Percentiles rank a stretch among this genome's conserved stretches.
Evolutionary conservation across 177 flowering plant species (phyloP).

Genomic region (Vitis hybrid): DNA sequence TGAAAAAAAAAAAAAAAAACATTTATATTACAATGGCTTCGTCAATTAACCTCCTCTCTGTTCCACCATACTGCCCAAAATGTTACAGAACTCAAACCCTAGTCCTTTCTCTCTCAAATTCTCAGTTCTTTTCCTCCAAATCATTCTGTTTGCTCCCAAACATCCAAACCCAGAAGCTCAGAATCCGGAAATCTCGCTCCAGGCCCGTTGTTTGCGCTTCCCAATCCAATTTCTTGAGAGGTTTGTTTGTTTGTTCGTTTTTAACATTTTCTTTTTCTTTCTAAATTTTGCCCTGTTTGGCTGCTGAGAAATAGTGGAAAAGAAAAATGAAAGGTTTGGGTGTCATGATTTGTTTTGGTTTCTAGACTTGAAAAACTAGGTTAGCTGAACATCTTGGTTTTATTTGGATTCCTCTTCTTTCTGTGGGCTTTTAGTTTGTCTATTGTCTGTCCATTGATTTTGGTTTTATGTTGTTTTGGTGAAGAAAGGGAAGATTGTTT

Average conservation of each 20-base stretch:
- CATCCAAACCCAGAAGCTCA: conserved; percentile 9
- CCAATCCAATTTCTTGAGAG: conserved; percentile 46
- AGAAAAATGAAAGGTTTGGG: too few relatives aligned
- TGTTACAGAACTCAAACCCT: conserved; percentile 14
- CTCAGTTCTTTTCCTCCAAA: conserved; percentile 26
- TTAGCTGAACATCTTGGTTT: too few relatives aligned
- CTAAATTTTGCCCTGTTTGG: background rate
- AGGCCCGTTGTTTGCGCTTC: conserved; percentile 25
- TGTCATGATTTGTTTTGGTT: too few relatives aligned
- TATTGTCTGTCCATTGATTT: background rate
- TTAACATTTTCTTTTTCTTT: background rate
- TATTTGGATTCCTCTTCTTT: background rate
- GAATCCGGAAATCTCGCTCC: conserved; percentile 16
- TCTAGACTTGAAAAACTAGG: too few relatives aligned
- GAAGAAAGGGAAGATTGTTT: background rate
- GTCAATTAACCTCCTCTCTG: conserved; percentile 7
- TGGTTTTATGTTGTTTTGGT: background rate
- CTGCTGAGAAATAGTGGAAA: too few relatives aligned
- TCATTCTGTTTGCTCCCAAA: conserved; percentile 23
- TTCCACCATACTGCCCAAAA: conserved; percentile 10
- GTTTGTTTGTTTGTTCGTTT: conserved; percentile 10
- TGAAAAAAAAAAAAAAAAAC: too few relatives aligned
- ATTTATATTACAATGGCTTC: conserved; percentile 14
- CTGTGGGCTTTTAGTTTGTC: background rate
- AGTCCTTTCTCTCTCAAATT: conserved; percentile 6